Percentiles rank a stretch among this genome's conserved stretches.
Conservation (phyloP, 2,329 filamentous ascomycete species). For the Thielaviopsis musarum region DNA sequence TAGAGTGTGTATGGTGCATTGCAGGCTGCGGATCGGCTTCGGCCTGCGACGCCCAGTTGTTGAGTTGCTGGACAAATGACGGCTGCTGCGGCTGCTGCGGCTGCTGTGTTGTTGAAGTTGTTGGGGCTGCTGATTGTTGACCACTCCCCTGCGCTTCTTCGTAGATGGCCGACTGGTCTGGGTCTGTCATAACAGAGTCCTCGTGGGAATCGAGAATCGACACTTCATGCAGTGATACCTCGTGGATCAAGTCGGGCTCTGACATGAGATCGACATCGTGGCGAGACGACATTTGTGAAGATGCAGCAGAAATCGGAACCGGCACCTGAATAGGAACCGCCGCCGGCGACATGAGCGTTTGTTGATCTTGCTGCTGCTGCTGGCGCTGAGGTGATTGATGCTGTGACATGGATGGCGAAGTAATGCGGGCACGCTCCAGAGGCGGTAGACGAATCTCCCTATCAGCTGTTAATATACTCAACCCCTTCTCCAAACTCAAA, state of each 20-base stretch:
- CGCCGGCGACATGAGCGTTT: background rate
- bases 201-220: background rate
- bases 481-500: background rate
- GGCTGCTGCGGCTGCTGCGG: background rate
- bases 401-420: conserved; percentile 4
- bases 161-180: conserved; percentile 11
- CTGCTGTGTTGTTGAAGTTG: background rate
- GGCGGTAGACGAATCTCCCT: conserved; percentile 37
- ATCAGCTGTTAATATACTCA: background rate
- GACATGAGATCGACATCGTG: background rate
- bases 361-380: conserved; percentile 13
- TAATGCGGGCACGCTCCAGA: conserved; percentile 17
- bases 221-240: conserved; percentile 3
- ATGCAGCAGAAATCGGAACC: background rate
- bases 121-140: background rate
- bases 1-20: conserved; percentile 18
- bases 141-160: conserved; percentile 13
- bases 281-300: conserved; percentile 4
- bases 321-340: background rate
- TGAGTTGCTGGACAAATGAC: conserved; percentile 15
- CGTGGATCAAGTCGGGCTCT: conserved; percentile 8
- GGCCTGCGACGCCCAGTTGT: conserved; percentile 11
- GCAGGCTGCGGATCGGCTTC: conserved; percentile 12
- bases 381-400: conserved; percentile 12
- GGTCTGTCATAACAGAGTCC: background rate